These are phyloP conservation scores for Saccharomycopsis javanensis DNA, from an alignment of 805 yeast genomes.

Conservation along the genomic window DNA sequence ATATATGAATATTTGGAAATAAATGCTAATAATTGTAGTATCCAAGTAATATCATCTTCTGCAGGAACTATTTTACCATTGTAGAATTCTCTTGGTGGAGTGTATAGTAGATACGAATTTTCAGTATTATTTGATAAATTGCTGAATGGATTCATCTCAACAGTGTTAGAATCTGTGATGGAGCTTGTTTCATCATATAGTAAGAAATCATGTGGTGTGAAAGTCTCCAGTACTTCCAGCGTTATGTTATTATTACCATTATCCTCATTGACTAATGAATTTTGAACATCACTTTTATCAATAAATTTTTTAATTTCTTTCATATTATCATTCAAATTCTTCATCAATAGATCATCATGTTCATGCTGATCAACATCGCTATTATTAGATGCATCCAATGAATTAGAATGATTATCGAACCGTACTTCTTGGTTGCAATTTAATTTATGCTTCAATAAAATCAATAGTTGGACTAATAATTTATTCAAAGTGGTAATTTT, in stretches of 20 bases:
- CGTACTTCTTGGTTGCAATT: neutral
- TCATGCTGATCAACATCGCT: slow-evolving; percentile 3
- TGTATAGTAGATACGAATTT: slow-evolving; percentile 3
- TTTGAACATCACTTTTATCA: neutral
- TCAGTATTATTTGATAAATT: neutral
- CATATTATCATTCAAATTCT: neutral
- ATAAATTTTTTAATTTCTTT: neutral
- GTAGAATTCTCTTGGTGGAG: slow-evolving; percentile 42
- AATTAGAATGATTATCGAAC: neutral
- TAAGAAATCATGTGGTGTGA: neutral
- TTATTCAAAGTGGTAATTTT: neutral
- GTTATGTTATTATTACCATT: neutral
- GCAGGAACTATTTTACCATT: slow-evolving; percentile 78
- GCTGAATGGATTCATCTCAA: neutral
- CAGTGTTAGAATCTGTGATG: neutral
- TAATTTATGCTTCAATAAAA: neutral
- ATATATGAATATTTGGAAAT: slow-evolving; percentile 82
- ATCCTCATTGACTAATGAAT: neutral
- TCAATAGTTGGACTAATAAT: neutral
- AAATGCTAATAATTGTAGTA: slow-evolving; percentile 83
- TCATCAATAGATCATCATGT: neutral
- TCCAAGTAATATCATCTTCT: slow-evolving; percentile 92
- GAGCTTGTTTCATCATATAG: neutral
- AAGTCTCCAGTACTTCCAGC: neutral
- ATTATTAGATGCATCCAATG: neutral